Percentiles rank a stretch among this genome's conserved stretches.
Evolutionary conservation across 352 stramenopile species (phyloP).

Genomic region (Phytophthora palmivora): DNA sequence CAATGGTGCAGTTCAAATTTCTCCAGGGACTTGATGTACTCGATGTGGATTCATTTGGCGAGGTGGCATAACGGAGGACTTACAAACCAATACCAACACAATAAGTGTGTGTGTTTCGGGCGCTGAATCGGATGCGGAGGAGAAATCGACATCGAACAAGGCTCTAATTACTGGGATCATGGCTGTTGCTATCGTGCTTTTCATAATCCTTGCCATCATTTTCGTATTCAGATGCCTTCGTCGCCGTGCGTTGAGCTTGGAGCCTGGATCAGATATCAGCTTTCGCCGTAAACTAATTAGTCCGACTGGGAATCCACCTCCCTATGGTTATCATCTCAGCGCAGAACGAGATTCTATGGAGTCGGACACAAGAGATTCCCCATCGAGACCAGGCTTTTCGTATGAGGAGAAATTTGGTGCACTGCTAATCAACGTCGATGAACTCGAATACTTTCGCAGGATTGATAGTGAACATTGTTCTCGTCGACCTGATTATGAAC

Average conservation of each 20-base stretch:
- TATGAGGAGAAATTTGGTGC: slow-evolving; percentile 11
- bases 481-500: neutral
- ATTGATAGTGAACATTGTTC: slow-evolving; percentile 30
- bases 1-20: slow-evolving; percentile 46
- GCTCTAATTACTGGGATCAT: slow-evolving; percentile 31
- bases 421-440: slow-evolving; percentile 44
- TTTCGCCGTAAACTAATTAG: slow-evolving; percentile 18
- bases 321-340: slow-evolving; percentile 1
- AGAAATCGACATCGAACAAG: slow-evolving; percentile 16
- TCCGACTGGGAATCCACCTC: slow-evolving; percentile 8
- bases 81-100: slow-evolving; percentile 19
- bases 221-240: slow-evolving; percentile 28
- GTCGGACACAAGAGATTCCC: slow-evolving; percentile 2
- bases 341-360: slow-evolving; percentile 15
- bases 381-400: slow-evolving; percentile 1
- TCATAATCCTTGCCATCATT: slow-evolving; percentile 27
- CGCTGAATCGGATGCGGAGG: neutral
- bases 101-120: slow-evolving; percentile 25
- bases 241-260: slow-evolving; percentile 13
- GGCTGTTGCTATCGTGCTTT: slow-evolving; percentile 28
- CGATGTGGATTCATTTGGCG: slow-evolving; percentile 45
- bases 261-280: slow-evolving; percentile 14
- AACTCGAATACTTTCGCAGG: slow-evolving; percentile 50
- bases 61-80: slow-evolving; percentile 9
- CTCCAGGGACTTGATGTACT: slow-evolving; percentile 43